Conservation (phyloP, 805 yeast species). For the Sungouiella thailandica region DNA sequence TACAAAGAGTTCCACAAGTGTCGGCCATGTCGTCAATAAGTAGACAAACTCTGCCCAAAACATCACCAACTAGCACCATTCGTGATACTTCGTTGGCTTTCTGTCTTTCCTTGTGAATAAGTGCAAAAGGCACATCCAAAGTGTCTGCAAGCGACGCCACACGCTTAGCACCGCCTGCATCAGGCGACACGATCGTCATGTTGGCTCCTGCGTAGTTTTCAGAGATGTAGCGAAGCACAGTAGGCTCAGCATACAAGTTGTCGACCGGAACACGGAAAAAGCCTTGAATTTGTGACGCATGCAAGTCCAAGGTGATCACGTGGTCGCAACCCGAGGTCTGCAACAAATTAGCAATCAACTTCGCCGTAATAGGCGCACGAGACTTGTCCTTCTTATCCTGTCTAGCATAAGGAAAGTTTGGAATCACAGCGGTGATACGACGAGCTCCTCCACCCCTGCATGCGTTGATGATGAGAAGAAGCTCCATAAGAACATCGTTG, state of each 20-base stretch:
- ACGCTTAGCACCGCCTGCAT: constrained; percentile 98
- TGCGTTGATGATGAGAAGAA: constrained; percentile 86
- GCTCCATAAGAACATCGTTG: constrained; percentile 83
- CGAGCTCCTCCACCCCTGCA: constrained; percentile 95
- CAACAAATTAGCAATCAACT: constrained; percentile 83
- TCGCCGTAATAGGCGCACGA: constrained; percentile 95
- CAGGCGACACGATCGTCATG: constrained; percentile 84
- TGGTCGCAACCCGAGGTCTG: constrained; percentile 95
- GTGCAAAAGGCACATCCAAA: constrained; percentile 87
- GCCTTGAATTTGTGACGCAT: constrained; percentile 97
- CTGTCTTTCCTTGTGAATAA: constrained; percentile 94
- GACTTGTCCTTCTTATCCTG: constrained; percentile 96
- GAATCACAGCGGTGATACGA: constrained; percentile 89
- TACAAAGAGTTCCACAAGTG: constrained; percentile 93
- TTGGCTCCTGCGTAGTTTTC: constrained; percentile 52
- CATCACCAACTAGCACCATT: constrained; percentile 97
- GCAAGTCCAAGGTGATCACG: constrained; percentile 94
- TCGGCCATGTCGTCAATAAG: constrained; percentile 98
- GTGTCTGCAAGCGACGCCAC: constrained; percentile 93
- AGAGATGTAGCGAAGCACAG: constrained; percentile 74
- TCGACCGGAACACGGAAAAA: constrained; percentile 94
- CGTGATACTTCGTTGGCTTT: constrained; percentile 91
- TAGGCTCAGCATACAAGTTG: constrained; percentile 92
- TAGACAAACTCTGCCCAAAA: constrained; percentile 72
- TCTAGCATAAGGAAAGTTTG: constrained; percentile 94